Percentiles rank a stretch among this genome's conserved stretches.
Conservation (phyloP, 768 basidiomycete species). For the Ramaria rubella region DNA sequence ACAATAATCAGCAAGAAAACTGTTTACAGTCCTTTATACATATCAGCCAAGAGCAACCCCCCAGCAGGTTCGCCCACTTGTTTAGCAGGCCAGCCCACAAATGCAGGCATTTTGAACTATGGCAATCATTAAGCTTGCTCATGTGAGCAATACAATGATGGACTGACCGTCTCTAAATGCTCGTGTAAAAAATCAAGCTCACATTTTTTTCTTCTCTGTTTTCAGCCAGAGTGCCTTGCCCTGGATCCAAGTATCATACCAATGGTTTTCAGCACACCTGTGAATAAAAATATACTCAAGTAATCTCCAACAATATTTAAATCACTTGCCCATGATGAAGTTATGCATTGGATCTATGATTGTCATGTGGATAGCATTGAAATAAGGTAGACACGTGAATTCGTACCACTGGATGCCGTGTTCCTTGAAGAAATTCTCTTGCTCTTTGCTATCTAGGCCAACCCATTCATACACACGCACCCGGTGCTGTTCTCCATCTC, state of each 20-base stretch:
- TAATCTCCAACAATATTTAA: background rate
- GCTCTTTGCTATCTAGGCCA: conserved; percentile 1
- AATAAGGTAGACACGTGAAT: conserved; percentile 25
- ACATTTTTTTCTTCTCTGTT: background rate
- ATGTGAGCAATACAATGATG: background rate
- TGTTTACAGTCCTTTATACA: background rate
- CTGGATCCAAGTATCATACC: conserved; percentile 11
- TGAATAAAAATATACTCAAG: background rate
- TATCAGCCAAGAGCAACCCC: background rate
- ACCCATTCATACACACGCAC: conserved; percentile 10
- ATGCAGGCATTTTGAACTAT: conserved; percentile 1
- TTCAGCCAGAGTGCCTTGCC: background rate
- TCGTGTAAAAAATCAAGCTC: conserved; percentile 6
- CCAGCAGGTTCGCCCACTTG: background rate
- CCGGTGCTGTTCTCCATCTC: conserved; percentile 10
- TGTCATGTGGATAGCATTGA: conserved; percentile 22
- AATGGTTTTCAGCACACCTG: conserved; percentile 15
- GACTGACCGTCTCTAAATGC: background rate
- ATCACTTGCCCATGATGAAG: conserved; percentile 22
- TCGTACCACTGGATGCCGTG: conserved; percentile 21
- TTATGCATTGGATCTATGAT: conserved; percentile 32
- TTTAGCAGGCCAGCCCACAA: background rate
- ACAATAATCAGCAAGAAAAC: background rate
- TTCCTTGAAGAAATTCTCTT: conserved; percentile 15
- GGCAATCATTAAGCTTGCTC: background rate